Conservation (phyloP, 768 basidiomycete species). For the Trametes cinnabarina region DNA sequence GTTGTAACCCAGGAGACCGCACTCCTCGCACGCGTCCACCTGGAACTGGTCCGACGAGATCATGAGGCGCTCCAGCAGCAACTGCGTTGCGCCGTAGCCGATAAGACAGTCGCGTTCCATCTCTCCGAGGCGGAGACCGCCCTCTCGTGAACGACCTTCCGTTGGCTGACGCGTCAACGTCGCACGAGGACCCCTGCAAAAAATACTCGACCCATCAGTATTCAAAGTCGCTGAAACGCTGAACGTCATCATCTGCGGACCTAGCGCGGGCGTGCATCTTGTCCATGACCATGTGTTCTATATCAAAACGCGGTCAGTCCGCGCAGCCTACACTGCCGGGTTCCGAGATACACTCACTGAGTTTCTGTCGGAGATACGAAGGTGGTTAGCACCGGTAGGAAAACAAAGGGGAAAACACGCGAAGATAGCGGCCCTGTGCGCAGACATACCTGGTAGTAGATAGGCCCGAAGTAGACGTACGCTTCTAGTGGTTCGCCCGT, state of each 20-base stretch:
- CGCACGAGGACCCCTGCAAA: conserved; percentile 83
- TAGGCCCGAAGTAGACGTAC: conserved; percentile 98
- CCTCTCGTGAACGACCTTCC: conserved; percentile 96
- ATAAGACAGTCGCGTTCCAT: conserved; percentile 99
- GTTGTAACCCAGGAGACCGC: conserved; percentile 92
- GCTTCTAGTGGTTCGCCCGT: conserved; percentile 96
- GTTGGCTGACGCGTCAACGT: conserved; percentile 97
- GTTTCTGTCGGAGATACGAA: conserved; percentile 59
- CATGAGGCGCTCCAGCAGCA: conserved; percentile 96
- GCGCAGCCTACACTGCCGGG: not conserved
- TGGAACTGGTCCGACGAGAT: conserved; percentile 98
- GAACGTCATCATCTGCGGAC: conserved; percentile 38
- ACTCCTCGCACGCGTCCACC: conserved; percentile 91
- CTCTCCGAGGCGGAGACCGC: conserved; percentile 94
- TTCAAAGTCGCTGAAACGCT: not conserved
- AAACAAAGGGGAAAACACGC: not conserved
- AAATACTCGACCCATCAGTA: conserved; percentile 1
- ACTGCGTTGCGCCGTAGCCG: conserved; percentile 97
- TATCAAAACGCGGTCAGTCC: conserved; percentile 12
- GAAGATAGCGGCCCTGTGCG: not conserved
- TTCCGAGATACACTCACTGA: conserved; percentile 62
- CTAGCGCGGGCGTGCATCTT: conserved; percentile 99
- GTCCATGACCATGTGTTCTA: conserved; percentile 99
- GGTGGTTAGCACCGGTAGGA: not conserved
- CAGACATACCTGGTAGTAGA: conserved; percentile 84